Percentiles rank a stretch among this genome's conserved stretches.
These are phyloP conservation scores for cucumber (Cucumis sativus) DNA, from an alignment of 306 rosid species.

Conservation along the genomic window Cucumber_9930_V3 NC_026660.2:911501-912000, in stretches of 20 bases:
- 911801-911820: constrained; percentile 28
- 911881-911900: neutral
- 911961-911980: constrained; percentile 13
- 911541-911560: constrained; percentile 68
- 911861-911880: neutral
- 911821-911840: neutral
- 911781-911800: constrained; percentile 91
- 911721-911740: constrained; percentile 62
- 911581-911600: constrained; percentile 26
- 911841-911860: neutral
- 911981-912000: constrained; percentile 78
- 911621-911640: constrained; percentile 26
- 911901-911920: too few relatives aligned
- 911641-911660: constrained; percentile 62
- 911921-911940: neutral
- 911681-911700: constrained; percentile 55
- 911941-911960: neutral
- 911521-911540: constrained; percentile 58
- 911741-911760: constrained; percentile 58
- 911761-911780: constrained; percentile 46
- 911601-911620: constrained; percentile 12
- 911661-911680: constrained; percentile 57
- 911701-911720: constrained; percentile 54
- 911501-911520: constrained; percentile 55
- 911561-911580: constrained; percentile 84